A percentile compares a stretch with the other conserved stretches of the same genome.
These are phyloP conservation scores for Acanthamoeba culbertsoni DNA, from an alignment of 208 protist genomes.

Conservation along the genomic window DNA sequence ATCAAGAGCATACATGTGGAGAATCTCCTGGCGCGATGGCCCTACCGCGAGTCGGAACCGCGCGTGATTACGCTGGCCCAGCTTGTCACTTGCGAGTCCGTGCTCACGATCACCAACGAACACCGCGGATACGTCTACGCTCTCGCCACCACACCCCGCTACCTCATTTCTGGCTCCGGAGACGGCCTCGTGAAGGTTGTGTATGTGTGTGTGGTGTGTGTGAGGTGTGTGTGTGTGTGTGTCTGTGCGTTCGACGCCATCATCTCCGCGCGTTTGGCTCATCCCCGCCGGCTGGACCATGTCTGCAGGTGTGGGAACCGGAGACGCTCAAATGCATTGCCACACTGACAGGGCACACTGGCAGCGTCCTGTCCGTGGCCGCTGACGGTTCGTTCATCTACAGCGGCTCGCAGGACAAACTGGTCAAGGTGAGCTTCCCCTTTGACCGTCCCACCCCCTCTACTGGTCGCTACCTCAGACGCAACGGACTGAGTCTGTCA, in stretches of 20 bases:
- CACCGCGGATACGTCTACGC: conserved; percentile 20
- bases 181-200: neutral
- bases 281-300: too few species aligned
- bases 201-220: too few species aligned
- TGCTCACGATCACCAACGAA: neutral
- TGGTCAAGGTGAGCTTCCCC: conserved; percentile 40
- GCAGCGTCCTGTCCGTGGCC: neutral
- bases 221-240: too few species aligned
- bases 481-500: too few species aligned
- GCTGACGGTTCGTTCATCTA: neutral
- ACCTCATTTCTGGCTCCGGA: conserved; percentile 8
- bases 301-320: conserved; percentile 5
- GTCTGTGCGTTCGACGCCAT: too few species aligned
- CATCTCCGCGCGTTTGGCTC: too few species aligned
- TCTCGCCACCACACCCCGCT: neutral
- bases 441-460: too few species aligned
- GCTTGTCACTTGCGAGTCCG: neutral
- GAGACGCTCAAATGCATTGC: neutral
- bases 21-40: neutral
- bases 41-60: neutral
- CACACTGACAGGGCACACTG: conserved; percentile 3
- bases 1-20: conserved; percentile 36
- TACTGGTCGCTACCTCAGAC: too few species aligned
- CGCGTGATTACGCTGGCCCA: neutral
- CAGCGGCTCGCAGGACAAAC: conserved; percentile 23